phyloP scores from a whole-genome alignment of 805 yeast genomes.

The Yarrowia phangngaensis region DNA sequence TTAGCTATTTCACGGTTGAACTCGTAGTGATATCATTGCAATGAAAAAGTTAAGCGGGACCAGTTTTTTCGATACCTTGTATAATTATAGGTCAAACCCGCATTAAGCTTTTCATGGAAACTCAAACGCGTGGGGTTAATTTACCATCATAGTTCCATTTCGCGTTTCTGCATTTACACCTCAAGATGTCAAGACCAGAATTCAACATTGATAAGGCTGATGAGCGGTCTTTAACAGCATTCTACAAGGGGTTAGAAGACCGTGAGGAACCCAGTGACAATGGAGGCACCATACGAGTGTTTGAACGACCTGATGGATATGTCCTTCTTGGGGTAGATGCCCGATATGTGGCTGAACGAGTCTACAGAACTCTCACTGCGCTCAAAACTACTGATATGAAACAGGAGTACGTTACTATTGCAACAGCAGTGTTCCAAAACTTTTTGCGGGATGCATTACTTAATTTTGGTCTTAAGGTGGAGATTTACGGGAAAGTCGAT shows the following conservation, averaged over 20 bases:
- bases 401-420: conserved; percentile 55
- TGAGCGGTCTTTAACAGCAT: conserved; percentile 41
- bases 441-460: conserved; percentile 64
- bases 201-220: conserved; percentile 45
- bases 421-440: conserved; percentile 66
- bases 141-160: not conserved
- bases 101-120: no score
- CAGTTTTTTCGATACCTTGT: no score
- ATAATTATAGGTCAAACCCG: no score
- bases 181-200: conserved; percentile 23
- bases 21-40: no score
- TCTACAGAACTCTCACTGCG: conserved; percentile 80
- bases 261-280: conserved; percentile 18
- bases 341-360: conserved; percentile 69
- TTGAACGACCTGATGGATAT: conserved; percentile 79
- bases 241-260: conserved; percentile 30
- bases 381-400: conserved; percentile 45
- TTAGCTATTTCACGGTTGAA: no score
- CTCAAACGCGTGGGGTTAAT: conserved; percentile 10
- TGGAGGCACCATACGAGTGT: conserved; percentile 50
- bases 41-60: no score
- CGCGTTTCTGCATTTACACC: conserved; percentile 3
- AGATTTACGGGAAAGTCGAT: conserved; percentile 59
- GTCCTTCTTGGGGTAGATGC: conserved; percentile 76
- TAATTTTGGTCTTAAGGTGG: conserved; percentile 70